phyloP scores from a whole-genome alignment of 495 filamentous ascomycete genomes.

The Penicillium parvum region DNA sequence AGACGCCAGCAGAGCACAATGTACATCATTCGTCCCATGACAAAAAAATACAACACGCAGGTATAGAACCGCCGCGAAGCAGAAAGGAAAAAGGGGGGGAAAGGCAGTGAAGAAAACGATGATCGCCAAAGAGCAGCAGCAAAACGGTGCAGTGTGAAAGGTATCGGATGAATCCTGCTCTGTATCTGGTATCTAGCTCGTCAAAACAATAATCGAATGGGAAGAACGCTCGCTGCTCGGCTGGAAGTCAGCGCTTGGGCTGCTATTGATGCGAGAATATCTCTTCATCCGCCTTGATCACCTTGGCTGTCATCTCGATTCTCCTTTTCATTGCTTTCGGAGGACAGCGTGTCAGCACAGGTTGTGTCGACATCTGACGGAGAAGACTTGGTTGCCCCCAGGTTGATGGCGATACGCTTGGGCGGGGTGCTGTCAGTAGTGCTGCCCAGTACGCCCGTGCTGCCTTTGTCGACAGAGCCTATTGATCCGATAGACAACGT shows the following conservation, averaged over 20 bases:
- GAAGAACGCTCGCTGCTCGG: conserved; percentile 13
- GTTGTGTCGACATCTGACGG: conserved; percentile 12
- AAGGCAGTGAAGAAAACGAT: not conserved
- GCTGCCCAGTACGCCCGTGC: conserved; percentile 19
- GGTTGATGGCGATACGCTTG: conserved; percentile 50
- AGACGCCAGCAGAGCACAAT: conserved; percentile 26
- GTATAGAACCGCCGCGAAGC: conserved; percentile 9
- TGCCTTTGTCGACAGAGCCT: conserved; percentile 27
- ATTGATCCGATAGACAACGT: conserved; percentile 33
- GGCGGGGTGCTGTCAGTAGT: conserved; percentile 31
- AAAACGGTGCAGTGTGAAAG: conserved; percentile 3
- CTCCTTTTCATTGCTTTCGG: conserved; percentile 36
- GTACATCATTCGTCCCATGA: conserved; percentile 16
- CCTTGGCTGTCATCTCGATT: conserved; percentile 30
- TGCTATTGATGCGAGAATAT: no score
- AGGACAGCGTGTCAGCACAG: conserved; percentile 7
- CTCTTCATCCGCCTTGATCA: conserved; percentile 26
- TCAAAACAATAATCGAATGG: conserved; percentile 21
- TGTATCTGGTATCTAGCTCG: conserved; percentile 42
- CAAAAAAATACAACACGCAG: conserved; percentile 10
- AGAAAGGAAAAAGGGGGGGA: not conserved
- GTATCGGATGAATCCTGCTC: conserved; percentile 11
- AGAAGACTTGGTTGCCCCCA: conserved; percentile 26
- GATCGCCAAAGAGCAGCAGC: conserved; percentile 14
- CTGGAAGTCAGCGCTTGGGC: not conserved